Percentiles rank a stretch among this genome's conserved stretches.
These are phyloP conservation scores for Metschnikowia corniflorae DNA, from an alignment of 805 yeast species.

Conservation along the genomic window DNA sequence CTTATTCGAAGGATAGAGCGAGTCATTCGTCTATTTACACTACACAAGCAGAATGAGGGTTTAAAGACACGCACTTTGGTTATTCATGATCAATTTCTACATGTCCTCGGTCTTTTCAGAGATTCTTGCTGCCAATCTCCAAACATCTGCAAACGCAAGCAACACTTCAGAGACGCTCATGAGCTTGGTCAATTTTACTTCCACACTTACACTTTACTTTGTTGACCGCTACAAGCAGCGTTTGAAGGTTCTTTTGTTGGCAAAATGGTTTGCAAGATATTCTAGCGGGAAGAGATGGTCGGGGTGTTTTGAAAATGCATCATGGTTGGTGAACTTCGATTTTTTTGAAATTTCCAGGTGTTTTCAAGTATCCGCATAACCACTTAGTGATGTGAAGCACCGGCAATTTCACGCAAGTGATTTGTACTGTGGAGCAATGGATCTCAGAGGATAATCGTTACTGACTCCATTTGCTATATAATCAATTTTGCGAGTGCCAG, in stretches of 20 bases:
- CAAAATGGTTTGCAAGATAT: slow-evolving; percentile 11
- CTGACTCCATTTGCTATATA: too few species aligned
- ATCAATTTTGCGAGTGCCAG: too few species aligned
- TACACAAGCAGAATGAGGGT: too few species aligned
- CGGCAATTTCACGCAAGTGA: too few species aligned
- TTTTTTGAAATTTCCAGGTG: too few species aligned
- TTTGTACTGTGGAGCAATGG: too few species aligned
- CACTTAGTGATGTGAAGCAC: too few species aligned
- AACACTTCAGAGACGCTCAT: slow-evolving; percentile 5
- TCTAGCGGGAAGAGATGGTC: too few species aligned
- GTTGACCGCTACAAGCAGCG: slow-evolving; percentile 1
- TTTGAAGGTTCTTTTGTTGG: slow-evolving; percentile 6
- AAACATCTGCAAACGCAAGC: slow-evolving; percentile 1
- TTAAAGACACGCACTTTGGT: slow-evolving; percentile 2
- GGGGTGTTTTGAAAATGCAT: too few species aligned
- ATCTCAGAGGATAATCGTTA: too few species aligned
- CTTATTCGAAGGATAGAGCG: slow-evolving; percentile 3
- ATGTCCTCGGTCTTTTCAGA: slow-evolving; percentile 7
- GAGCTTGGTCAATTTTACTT: slow-evolving; percentile 9
- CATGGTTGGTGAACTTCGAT: too few species aligned
- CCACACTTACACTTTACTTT: slow-evolving; percentile 3
- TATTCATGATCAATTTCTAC: slow-evolving; percentile 2
- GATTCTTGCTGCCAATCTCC: slow-evolving; percentile 8
- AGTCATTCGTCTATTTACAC: slow-evolving; percentile 1
- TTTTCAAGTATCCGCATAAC: too few species aligned